Base-by-base conservation (phyloP, 2,329 filamentous ascomycete genomes). In the Colletotrichum abscissum region DNA sequence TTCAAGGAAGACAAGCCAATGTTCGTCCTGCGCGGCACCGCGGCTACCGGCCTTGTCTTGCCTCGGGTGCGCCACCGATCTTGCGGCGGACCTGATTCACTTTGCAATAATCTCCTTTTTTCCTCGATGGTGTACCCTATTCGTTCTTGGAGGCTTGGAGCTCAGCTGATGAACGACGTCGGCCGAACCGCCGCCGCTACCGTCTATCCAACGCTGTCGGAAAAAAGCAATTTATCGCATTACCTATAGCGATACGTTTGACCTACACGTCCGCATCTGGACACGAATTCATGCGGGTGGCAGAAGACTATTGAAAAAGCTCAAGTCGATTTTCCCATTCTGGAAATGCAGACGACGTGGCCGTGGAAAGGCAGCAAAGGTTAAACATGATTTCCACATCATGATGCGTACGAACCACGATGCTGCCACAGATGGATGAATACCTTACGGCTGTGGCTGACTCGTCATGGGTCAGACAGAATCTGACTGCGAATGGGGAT, bases 61-160 rank as follows among this genome's bases (percentile, higher is more conserved):
- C 54, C 24, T 64, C 35, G 30, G 9, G 66, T 52, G 14, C 70
- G 67, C 67, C 70, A 70, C 67, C 70, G 70, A 73, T 73, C 67
- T 60, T 33, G 60, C 60, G 55, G 60, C 35, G 35, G 22, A 38
- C 56, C 67, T 70, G 70, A 62, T 52, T 65, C 60, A 65, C 19
- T 26, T 56, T 60, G 67, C 56, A 73, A 65, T 62, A 38, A 52
- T 33, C 12, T 26, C 24, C n/a, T 26, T n/a, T 35, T 19, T 58
- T 19, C 38, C 38, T 42, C 38, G 14, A 42, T 7, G 38, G 38
- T 8, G 38, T 19, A 42, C 22, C 33, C 33, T 59, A 24, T 58
- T 24, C 54, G 38, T 42, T 16, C 38, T 42, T 19, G 38, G 38
- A 42, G 38, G 16, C 38, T 7, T 19, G 24, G 28, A 38, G 33